Evolutionary conservation across 177 flowering plant genomes (phyloP).

Genomic region (Vitis hybrid): DNA sequence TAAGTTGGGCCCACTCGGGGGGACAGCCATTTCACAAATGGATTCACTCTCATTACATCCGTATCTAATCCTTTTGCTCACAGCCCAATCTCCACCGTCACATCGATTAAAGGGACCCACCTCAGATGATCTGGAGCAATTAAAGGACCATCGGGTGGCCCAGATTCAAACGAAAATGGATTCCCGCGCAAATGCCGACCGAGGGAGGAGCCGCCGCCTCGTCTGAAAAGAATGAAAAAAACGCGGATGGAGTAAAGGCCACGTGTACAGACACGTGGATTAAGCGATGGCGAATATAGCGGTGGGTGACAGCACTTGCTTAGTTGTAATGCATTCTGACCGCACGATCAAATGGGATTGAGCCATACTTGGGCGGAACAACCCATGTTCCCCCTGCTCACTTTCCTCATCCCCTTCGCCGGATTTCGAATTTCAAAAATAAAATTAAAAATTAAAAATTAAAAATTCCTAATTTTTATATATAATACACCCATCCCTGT

Average conservation of each 20-base stretch:
- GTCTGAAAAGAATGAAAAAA: neutral
- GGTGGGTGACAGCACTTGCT: conserved; percentile 14
- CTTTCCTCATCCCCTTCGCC: too few relatives aligned
- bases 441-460: neutral
- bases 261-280: conserved; percentile 12
- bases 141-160: neutral
- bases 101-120: neutral
- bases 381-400: neutral
- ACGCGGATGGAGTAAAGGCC: neutral
- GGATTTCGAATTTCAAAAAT: conserved; percentile 11
- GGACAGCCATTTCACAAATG: too few relatives aligned
- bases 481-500: neutral
- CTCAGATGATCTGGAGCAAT: neutral
- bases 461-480: neutral
- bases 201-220: conserved; percentile 13
- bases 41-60: too few relatives aligned
- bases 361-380: neutral
- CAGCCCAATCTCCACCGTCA: too few relatives aligned
- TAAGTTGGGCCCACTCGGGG: too few relatives aligned
- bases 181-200: conserved; percentile 32
- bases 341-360: neutral
- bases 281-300: neutral
- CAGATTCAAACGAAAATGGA: neutral
- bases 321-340: conserved; percentile 14
- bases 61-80: too few relatives aligned